Evolutionary conservation across 805 yeast genomes (phyloP).

Genomic region (Dipodascus geniculatus): DNA sequence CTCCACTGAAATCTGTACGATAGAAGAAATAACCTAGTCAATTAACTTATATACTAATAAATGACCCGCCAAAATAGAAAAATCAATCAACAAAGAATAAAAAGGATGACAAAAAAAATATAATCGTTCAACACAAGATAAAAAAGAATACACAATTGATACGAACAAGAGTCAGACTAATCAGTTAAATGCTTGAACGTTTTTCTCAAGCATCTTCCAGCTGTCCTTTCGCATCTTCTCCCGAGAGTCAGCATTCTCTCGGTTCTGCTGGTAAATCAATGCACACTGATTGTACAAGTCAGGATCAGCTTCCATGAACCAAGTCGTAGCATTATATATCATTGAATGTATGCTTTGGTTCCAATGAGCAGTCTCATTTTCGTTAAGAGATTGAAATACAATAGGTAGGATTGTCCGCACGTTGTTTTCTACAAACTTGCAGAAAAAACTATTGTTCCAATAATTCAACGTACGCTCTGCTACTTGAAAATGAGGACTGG

Average conservation of each 20-base stretch:
- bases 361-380: slow-evolving; percentile 77
- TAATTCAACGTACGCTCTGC: slow-evolving; percentile 88
- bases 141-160: background rate
- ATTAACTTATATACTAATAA: background rate
- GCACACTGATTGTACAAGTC: slow-evolving; percentile 86
- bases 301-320: slow-evolving; percentile 88
- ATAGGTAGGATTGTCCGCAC: slow-evolving; percentile 89
- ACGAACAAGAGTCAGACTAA: background rate
- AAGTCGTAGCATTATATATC: slow-evolving; percentile 82
- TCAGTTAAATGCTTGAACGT: slow-evolving; percentile 23
- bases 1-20: too few relatives aligned
- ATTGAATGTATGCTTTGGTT: slow-evolving; percentile 84
- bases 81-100: background rate
- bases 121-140: background rate
- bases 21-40: background rate
- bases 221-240: slow-evolving; percentile 44
- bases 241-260: slow-evolving; percentile 56
- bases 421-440: slow-evolving; percentile 73
- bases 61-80: background rate
- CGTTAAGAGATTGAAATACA: slow-evolving; percentile 80
- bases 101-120: background rate
- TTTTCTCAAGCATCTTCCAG: slow-evolving; percentile 50
- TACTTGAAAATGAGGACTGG: slow-evolving; percentile 94
- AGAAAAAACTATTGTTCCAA: slow-evolving; percentile 91
- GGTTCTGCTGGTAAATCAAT: slow-evolving; percentile 67